Percentiles rank a stretch among this genome's conserved stretches.
These are phyloP conservation scores for Gossypium gossypioides DNA, from an alignment of 441 rosid species.

Conservation along the genomic window DNA sequence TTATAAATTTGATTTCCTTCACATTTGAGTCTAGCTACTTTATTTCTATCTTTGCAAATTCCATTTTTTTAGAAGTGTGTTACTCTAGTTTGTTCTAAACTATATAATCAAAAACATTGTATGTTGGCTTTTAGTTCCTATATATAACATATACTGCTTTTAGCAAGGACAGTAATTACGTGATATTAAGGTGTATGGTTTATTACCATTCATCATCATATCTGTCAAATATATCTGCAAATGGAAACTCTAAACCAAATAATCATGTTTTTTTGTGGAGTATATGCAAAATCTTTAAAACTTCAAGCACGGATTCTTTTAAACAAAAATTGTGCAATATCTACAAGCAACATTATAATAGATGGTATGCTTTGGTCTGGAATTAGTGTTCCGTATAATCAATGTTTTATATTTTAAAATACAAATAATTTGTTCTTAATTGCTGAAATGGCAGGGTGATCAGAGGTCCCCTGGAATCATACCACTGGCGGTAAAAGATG, in stretches of 20 bases:
- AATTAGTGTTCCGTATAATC: constrained; percentile 2
- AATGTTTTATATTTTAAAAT: constrained; percentile 11
- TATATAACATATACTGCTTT: neutral
- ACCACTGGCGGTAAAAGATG: constrained; percentile 95
- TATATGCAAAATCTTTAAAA: neutral
- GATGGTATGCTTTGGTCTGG: constrained; percentile 8
- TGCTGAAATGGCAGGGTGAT: constrained; percentile 75
- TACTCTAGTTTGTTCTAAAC: neutral
- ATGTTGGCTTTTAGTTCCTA: neutral
- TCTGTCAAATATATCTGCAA: neutral
- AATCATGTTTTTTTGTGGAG: neutral
- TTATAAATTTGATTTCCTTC: neutral
- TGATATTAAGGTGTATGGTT: neutral
- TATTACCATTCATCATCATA: neutral
- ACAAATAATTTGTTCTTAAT: constrained; percentile 9
- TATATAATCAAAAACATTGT: neutral
- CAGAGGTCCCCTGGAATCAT: constrained; percentile 99
- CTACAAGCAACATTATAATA: neutral
- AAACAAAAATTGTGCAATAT: neutral
- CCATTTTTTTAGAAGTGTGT: neutral
- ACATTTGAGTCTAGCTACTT: neutral
- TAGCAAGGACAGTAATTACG: neutral
- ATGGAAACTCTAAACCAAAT: neutral
- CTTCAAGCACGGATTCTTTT: neutral
- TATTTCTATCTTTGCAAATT: neutral